Percentiles rank a stretch among this genome's conserved stretches.
phyloP scores from a whole-genome alignment of 768 basidiomycete genomes.

The Lactarius indigo region DNA sequence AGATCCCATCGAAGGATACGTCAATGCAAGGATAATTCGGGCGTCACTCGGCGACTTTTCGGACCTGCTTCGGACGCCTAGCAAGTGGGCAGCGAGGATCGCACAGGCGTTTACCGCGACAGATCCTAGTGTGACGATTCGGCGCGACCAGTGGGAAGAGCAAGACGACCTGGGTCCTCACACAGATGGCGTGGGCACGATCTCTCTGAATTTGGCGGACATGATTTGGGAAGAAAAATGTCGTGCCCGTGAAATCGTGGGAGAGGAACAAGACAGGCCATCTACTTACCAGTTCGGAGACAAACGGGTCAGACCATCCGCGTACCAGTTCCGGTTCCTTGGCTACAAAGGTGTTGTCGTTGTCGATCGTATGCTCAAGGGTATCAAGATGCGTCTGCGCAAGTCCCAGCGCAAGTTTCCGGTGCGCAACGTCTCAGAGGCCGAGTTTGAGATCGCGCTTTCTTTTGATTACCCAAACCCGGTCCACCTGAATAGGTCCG shows the following conservation, averaged over 20 bases:
- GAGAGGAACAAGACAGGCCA: constrained; percentile 5
- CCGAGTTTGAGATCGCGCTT: constrained; percentile 71
- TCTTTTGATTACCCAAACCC: constrained; percentile 56
- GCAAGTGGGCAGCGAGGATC: constrained; percentile 79
- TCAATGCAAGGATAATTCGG: constrained; percentile 60
- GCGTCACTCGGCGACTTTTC: constrained; percentile 64
- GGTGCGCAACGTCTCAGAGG: constrained; percentile 40
- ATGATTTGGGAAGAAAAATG: constrained; percentile 59
- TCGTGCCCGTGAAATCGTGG: constrained; percentile 28
- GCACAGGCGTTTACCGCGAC: constrained; percentile 84
- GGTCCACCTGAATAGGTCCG: constrained; percentile 70
- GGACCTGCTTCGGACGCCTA: constrained; percentile 46
- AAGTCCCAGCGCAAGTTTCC: constrained; percentile 75
- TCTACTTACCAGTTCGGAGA: constrained; percentile 54
- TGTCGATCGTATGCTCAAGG: constrained; percentile 54
- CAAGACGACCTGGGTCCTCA: constrained; percentile 59
- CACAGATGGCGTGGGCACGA: constrained; percentile 81
- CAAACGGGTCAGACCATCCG: constrained; percentile 7
- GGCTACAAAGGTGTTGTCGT: constrained; percentile 78
- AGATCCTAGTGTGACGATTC: constrained; percentile 63
- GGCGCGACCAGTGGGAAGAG: constrained; percentile 55
- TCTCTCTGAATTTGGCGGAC: constrained; percentile 55
- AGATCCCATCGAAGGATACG: constrained; percentile 39
- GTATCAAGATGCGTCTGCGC: constrained; percentile 66
- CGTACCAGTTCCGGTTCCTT: constrained; percentile 80